Base-by-base conservation (phyloP, 1,284 basidiomycete species). In the Malassezia equina region DNA sequence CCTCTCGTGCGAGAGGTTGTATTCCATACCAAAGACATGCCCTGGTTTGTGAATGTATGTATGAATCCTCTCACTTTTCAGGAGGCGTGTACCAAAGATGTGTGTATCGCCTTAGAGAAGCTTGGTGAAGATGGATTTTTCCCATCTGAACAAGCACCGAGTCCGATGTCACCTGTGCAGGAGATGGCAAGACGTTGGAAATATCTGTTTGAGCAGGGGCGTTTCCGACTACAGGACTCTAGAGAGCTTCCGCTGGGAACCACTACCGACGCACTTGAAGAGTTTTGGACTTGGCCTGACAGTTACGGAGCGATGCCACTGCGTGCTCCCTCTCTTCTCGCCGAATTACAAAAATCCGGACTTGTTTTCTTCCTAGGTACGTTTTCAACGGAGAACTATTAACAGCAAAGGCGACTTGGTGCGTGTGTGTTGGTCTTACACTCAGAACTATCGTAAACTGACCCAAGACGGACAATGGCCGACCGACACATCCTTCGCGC, bases 321-420 rank as follows among this genome's bases (percentile, higher is more conserved):
- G 6, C 51, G 58, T 17, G 85, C 84, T 2, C 81, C 81, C 0
- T 77, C 77, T 21, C 76, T 93, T 8, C 81, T 83, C 67, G 66
- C 76, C 1, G 78, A 79, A 51, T 75, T 98, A 48, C 48, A 57
- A 7, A 78, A 64, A 47, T 60, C 86, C 57, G 81, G 81, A 11
- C 78, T 98, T 12, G 90, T 95, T 5, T 82, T 98, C 55, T 94
- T 96, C 79, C 98, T 96, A 82, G 91, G 91, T 15, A 90, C 94
- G 78, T 78, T 94, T 42, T 91, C 91, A 84, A 31, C 36, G 27
- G 9, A 27, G 2, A 11, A 7, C 28, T 33, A 41, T 21, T 31
- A 15, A 32, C 31, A 34, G 19, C 13, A 25, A 25, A 54, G 45
- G 47, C 24, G 42, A 50, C 40, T 19, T 50, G 40, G 47, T 50